Conservation (phyloP, 495 filamentous ascomycete genomes). For the Immersiella caudata region DNA sequence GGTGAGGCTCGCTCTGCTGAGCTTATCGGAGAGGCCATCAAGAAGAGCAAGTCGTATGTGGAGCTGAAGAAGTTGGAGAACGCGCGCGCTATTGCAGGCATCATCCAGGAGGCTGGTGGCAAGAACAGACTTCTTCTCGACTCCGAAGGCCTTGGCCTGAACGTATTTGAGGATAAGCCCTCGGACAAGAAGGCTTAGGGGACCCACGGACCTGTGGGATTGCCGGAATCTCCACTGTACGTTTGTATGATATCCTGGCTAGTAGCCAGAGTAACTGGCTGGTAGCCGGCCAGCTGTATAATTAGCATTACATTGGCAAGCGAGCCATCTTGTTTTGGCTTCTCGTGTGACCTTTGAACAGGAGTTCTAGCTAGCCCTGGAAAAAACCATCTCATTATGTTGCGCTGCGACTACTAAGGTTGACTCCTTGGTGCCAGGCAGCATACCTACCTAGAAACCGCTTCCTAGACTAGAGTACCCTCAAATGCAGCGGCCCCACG, state of each 20-base stretch:
- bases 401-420: no score
- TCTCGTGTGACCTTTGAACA: no score
- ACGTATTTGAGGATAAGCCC: constrained; percentile 67
- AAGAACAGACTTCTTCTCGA: constrained; percentile 95
- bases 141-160: constrained; percentile 83
- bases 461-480: not conserved
- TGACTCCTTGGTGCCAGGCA: not conserved
- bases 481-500: not conserved
- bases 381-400: no score
- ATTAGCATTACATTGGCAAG: not conserved
- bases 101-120: constrained; percentile 81
- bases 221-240: constrained; percentile 51
- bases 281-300: constrained; percentile 3
- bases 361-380: no score
- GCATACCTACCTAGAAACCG: not conserved
- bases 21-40: constrained; percentile 98
- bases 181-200: constrained; percentile 46
- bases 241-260: constrained; percentile 29
- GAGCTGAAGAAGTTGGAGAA: constrained; percentile 98
- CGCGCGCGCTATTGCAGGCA: constrained; percentile 78
- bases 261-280: not conserved
- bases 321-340: not conserved
- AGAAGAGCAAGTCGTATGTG: constrained; percentile 96
- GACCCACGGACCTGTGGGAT: constrained; percentile 20
- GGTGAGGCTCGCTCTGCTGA: constrained; percentile 98